Percentiles rank a stretch among this genome's conserved stretches.
phyloP scores from a whole-genome alignment of 495 filamentous ascomycete species.

The Lasiosphaeria hispida region DNA sequence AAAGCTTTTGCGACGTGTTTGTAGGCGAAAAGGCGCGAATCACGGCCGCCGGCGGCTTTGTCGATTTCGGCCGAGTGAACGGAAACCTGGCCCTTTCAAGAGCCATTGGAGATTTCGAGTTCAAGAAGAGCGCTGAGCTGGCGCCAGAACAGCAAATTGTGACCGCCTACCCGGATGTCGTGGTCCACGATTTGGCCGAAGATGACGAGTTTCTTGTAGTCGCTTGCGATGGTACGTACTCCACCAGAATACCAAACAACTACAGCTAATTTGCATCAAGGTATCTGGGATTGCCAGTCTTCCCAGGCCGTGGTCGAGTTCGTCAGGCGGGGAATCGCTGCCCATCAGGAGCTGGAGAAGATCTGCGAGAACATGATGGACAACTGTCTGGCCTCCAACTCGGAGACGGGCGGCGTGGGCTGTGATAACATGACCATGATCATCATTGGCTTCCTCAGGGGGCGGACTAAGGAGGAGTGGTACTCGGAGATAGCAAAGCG shows the following conservation, averaged over 20 bases:
- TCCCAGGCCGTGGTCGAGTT: slow-evolving; percentile 97
- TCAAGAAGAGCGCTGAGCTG: slow-evolving; percentile 97
- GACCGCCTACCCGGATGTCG: slow-evolving; percentile 92
- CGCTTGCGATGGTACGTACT: slow-evolving; percentile 84
- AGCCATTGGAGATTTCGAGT: slow-evolving; percentile 98
- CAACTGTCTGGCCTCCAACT: slow-evolving; percentile 95
- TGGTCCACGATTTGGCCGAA: slow-evolving; percentile 79
- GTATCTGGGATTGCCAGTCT: slow-evolving; percentile 99
- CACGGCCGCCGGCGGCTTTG: slow-evolving; percentile 91
- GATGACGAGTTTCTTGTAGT: slow-evolving; percentile 97
- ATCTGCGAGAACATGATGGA: slow-evolving; percentile 99
- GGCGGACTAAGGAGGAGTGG: slow-evolving; percentile 95
- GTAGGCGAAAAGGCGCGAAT: slow-evolving; percentile 95
- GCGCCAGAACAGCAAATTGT: slow-evolving; percentile 97
- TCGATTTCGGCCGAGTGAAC: slow-evolving; percentile 97
- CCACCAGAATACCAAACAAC: neutral
- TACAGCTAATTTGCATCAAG: slow-evolving; percentile 41
- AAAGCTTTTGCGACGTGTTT: slow-evolving; percentile 15
- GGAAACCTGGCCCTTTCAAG: slow-evolving; percentile 97
- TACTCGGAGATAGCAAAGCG: slow-evolving; percentile 91
- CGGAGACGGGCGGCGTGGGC: slow-evolving; percentile 94
- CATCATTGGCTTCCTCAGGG: slow-evolving; percentile 82
- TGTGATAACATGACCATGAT: slow-evolving; percentile 99
- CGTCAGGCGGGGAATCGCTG: slow-evolving; percentile 90
- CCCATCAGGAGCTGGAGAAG: slow-evolving; percentile 85